These are phyloP conservation scores for Moringa oleifera DNA, from an alignment of 345 rosid genomes.

Conservation along the genomic window DNA sequence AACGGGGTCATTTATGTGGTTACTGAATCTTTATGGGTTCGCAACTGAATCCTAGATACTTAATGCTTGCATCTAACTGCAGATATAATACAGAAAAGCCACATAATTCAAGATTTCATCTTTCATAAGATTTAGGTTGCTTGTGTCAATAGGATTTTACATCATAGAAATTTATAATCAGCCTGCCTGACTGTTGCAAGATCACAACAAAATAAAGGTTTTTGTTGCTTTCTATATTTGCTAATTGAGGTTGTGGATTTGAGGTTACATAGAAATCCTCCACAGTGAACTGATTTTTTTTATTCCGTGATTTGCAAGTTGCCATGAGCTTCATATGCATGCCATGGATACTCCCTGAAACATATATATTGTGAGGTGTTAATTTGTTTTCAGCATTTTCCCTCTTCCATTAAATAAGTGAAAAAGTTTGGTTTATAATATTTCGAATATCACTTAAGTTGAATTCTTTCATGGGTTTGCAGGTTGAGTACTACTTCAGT, in stretches of 20 bases:
- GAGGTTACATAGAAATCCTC: background rate
- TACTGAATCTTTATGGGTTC: background rate
- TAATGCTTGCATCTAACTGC: background rate
- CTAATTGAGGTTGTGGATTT: too few relatives aligned
- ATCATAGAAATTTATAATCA: too few relatives aligned
- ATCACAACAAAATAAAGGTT: too few relatives aligned
- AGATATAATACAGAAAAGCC: background rate
- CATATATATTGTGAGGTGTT: too few relatives aligned
- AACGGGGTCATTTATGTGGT: background rate
- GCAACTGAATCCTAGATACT: background rate
- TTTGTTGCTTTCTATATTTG: too few relatives aligned
- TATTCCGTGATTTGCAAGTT: background rate
- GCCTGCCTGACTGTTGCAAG: too few relatives aligned
- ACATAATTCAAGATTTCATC: too few relatives aligned
- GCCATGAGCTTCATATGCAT: background rate
- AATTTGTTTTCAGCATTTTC: too few relatives aligned
- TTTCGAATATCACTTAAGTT: background rate
- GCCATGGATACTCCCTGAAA: too few relatives aligned
- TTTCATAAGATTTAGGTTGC: too few relatives aligned
- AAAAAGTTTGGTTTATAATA: background rate
- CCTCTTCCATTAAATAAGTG: background rate
- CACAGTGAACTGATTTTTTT: background rate
- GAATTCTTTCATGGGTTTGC: constrained; percentile 9
- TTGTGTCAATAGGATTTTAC: too few relatives aligned
- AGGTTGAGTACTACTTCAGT: constrained; percentile 94